Evolutionary conservation across 2,329 filamentous ascomycete genomes (phyloP).

Genomic region (Fusarium sulawesiense): DNA sequence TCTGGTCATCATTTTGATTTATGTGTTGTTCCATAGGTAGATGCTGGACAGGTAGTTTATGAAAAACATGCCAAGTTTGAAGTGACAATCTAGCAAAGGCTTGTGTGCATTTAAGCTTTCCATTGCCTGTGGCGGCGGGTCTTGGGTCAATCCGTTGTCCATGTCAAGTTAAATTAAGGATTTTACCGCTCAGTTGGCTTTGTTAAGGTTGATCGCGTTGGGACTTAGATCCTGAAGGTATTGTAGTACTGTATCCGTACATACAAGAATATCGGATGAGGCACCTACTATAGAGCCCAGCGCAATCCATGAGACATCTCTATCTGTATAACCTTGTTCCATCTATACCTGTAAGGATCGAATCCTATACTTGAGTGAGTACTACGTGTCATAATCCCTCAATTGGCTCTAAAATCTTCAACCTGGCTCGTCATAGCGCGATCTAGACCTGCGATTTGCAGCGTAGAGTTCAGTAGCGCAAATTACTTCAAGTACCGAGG

Average conservation of each 20-base stretch:
- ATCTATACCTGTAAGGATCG: background rate
- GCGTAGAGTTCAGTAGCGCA: conserved; percentile 12
- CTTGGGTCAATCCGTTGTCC: conserved; percentile 1
- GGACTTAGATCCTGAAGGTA: background rate
- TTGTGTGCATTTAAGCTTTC: conserved; percentile 24
- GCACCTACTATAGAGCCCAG: background rate
- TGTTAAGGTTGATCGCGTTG: background rate
- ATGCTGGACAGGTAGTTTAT: background rate
- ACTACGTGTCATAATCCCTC: background rate
- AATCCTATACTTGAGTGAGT: background rate
- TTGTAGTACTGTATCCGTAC: background rate
- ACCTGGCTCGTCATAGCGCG: background rate
- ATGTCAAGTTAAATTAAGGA: conserved; percentile 6
- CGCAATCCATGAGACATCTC: background rate
- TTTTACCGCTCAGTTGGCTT: background rate
- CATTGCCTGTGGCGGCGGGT: conserved; percentile 10
- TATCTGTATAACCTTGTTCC: background rate
- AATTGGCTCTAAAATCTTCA: background rate
- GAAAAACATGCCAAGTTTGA: background rate
- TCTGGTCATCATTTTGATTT: background rate
- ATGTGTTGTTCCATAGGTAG: background rate
- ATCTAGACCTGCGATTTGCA: background rate
- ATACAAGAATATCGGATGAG: background rate
- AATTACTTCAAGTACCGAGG: background rate
- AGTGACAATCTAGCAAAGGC: background rate